Evolutionary conservation across 1,284 basidiomycete genomes (phyloP), one percentile per base, ranked within the genome.

Genomic region (Hymenochaete sp.): DNA sequence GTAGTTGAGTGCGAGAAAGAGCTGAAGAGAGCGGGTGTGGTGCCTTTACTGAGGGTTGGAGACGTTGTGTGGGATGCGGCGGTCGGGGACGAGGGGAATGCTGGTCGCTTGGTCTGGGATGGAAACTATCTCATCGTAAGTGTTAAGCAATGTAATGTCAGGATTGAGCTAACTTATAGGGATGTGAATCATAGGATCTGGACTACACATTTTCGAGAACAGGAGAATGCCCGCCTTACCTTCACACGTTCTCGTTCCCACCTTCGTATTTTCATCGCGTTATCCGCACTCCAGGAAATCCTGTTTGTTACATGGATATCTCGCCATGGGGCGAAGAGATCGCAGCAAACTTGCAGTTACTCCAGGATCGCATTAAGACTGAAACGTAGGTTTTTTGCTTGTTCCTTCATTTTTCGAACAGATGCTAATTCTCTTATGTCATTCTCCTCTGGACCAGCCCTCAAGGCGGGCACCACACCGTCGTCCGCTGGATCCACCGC

Each of bases 221-320:
- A 25, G 86, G 86, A 2, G 85, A 89, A 56, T 62, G 88, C 13
- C 84, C 86, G 7, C 74, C 75, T 53, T 85, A 85, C 58, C 66
- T 89, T 52, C 79, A 82, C 41, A 77, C 79, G 9, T 61, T 89
- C 31, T 79, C 82, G 1, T 86, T 88, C 58, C 72, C 84, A 14
- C 85, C 85, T 0, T 86, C 84, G 18, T 88, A 88, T 60, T 90
- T 88, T 67, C 85, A 89, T 58, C 76, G 82, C 24, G 80, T 88
- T 38, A 77, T 90, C 48, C 74, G 83, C 7, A 73, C 75, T 0
- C 71, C 58, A 51, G 75, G 74, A 3, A 87, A 88, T 56, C 86
- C 86, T 0, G 68, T 88, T 31, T 71, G 72, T 13, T 77, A 85
- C 57, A 62, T 89, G 44, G 82, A 90, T 59, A 62, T 89, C 28